Evolutionary conservation across 768 basidiomycete genomes (phyloP).

Genomic region (Tylopilus sp.): DNA sequence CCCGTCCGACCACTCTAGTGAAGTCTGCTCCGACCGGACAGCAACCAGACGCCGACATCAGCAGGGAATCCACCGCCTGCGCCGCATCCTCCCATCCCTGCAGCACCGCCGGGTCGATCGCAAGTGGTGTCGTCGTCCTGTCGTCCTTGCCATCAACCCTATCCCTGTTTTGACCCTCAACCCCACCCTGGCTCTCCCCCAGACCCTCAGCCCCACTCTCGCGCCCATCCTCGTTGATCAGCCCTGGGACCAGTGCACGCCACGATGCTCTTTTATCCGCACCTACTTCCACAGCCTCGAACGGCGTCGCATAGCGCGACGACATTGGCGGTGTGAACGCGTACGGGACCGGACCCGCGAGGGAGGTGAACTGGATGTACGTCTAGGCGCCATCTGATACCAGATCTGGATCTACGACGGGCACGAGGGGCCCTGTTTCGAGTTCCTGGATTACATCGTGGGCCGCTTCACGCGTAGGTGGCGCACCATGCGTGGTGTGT

Average conservation of each 20-base stretch:
- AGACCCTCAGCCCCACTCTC: slow-evolving; percentile 4
- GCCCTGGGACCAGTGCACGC: slow-evolving; percentile 13
- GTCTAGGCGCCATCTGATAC: not conserved
- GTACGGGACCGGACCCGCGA: not conserved
- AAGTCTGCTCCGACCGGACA: too few relatives aligned
- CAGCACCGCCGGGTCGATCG: slow-evolving; percentile 14
- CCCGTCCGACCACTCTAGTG: slow-evolving; percentile 6
- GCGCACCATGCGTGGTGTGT: too few relatives aligned
- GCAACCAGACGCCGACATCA: too few relatives aligned
- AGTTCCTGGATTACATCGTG: too few relatives aligned
- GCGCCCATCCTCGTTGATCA: not conserved
- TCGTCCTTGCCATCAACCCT: too few relatives aligned
- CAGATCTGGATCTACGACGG: too few relatives aligned
- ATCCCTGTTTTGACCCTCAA: too few relatives aligned
- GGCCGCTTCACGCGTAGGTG: too few relatives aligned
- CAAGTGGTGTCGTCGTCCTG: slow-evolving; percentile 5
- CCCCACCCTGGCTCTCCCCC: too few relatives aligned
- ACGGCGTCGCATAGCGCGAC: slow-evolving; percentile 11
- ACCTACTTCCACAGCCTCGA: not conserved
- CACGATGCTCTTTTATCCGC: slow-evolving; percentile 23
- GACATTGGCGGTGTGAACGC: not conserved
- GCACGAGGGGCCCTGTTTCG: too few relatives aligned
- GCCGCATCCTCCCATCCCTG: too few relatives aligned
- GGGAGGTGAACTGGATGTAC: not conserved
- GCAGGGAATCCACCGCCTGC: too few relatives aligned